A percentile compares a stretch with the other conserved stretches of the same genome.
These are phyloP conservation scores for Gardenia jasminoides DNA, from an alignment of 257 asterid species.

Conservation along the genomic window DNA sequence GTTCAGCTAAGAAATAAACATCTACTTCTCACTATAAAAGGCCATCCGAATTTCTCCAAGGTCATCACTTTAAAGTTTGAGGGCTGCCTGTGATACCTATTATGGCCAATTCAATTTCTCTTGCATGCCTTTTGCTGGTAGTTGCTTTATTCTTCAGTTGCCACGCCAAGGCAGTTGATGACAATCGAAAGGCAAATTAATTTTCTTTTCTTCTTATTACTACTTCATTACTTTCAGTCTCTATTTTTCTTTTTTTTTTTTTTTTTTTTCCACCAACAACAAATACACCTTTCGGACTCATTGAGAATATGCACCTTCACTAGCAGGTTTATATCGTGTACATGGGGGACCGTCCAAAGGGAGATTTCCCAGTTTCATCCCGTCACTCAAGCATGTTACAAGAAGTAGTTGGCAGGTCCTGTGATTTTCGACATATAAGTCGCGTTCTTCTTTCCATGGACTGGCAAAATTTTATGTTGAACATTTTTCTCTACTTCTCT, in stretches of 20 bases:
- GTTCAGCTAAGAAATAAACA: neutral
- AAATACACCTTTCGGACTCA: neutral
- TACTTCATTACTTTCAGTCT: neutral
- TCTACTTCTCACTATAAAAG: slow-evolving; percentile 2
- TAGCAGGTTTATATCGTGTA: slow-evolving; percentile 52
- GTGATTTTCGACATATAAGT: neutral
- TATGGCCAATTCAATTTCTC: slow-evolving; percentile 23
- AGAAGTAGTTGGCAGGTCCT: slow-evolving; percentile 44
- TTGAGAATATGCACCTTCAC: neutral
- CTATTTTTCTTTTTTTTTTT: neutral
- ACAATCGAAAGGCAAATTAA: slow-evolving; percentile 38
- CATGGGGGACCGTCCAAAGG: slow-evolving; percentile 54
- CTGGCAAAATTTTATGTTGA: no score
- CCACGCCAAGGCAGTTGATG: slow-evolving; percentile 18
- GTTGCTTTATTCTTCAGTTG: slow-evolving; percentile 26
- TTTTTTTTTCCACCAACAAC: neutral
- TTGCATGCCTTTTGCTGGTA: slow-evolving; percentile 25
- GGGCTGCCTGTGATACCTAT: neutral
- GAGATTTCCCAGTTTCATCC: slow-evolving; percentile 33
- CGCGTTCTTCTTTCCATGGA: no score
- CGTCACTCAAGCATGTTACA: slow-evolving; percentile 51
- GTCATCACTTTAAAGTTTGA: neutral
- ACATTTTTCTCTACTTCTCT: neutral
- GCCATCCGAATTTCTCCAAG: neutral
- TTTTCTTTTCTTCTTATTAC: neutral